phyloP scores from a whole-genome alignment of 2,329 filamentous ascomycete species.

The Xenosphaeropsis pyriputrescens region DNA sequence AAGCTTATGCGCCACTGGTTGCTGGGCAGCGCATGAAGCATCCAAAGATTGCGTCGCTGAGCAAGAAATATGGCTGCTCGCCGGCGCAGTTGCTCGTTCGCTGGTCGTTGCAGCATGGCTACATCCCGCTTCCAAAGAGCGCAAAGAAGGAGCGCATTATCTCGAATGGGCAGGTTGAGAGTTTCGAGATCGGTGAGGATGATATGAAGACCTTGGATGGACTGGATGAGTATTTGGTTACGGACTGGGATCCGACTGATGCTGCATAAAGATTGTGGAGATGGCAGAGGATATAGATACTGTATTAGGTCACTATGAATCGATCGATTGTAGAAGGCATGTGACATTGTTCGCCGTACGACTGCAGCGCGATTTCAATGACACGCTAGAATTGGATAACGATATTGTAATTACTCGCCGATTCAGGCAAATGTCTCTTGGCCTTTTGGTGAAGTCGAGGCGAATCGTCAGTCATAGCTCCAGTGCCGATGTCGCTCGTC shows the following conservation, averaged over 20 bases:
- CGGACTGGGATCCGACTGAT: constrained; percentile 43
- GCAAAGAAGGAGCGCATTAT: constrained; percentile 43
- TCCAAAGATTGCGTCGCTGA: constrained; percentile 42
- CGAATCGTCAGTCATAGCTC: too few relatives aligned
- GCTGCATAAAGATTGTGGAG: constrained; percentile 10
- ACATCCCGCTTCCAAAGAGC: constrained; percentile 63
- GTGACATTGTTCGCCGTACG: too few relatives aligned
- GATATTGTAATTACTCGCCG: too few relatives aligned
- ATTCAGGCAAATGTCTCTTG: too few relatives aligned
- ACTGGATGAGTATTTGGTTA: constrained; percentile 60
- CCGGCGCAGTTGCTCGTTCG: constrained; percentile 61
- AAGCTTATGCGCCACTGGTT: constrained; percentile 70
- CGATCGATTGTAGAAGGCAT: too few relatives aligned
- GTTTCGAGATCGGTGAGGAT: constrained; percentile 43
- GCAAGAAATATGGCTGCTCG: constrained; percentile 54
- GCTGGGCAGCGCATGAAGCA: constrained; percentile 57
- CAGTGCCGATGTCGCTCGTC: too few relatives aligned
- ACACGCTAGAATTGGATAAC: too few relatives aligned
- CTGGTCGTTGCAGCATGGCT: constrained; percentile 65
- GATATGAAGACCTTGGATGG: constrained; percentile 49
- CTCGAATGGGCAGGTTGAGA: constrained; percentile 47
- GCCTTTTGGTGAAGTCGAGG: too few relatives aligned
- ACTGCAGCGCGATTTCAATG: too few relatives aligned
- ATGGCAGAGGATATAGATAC: too few relatives aligned
- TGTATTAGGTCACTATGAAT: too few relatives aligned